These are phyloP conservation scores for Mallotus repandus DNA, from an alignment of 441 rosid species.

Conservation along the genomic window DNA sequence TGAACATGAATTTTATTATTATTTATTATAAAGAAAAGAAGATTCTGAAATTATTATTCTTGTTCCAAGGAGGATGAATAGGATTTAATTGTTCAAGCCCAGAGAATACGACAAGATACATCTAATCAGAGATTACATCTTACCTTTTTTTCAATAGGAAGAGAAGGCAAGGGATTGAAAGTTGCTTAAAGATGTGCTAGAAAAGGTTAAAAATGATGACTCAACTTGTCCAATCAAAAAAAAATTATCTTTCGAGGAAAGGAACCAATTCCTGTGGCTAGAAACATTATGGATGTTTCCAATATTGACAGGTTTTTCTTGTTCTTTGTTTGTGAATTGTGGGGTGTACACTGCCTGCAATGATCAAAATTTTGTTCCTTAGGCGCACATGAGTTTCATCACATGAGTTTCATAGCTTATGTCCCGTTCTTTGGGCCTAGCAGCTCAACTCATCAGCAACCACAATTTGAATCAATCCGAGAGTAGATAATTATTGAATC, in stretches of 20 bases:
- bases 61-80: background rate
- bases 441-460: background rate
- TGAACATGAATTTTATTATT: too few relatives aligned
- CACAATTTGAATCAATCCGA: background rate
- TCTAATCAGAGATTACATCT: conserved; percentile 1
- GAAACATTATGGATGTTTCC: conserved; percentile 7
- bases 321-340: background rate
- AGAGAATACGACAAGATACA: conserved; percentile 6
- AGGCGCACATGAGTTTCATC: conserved; percentile 18
- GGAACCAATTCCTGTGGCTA: background rate
- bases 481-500: too few relatives aligned
- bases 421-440: conserved; percentile 11
- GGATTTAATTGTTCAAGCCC: background rate
- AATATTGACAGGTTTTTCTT: background rate
- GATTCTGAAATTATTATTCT: background rate
- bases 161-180: background rate
- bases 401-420: conserved; percentile 9
- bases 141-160: background rate
- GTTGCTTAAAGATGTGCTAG: background rate
- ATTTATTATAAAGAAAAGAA: background rate
- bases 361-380: background rate
- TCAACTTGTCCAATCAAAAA: conserved; percentile 11
- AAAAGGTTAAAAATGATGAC: background rate
- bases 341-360: conserved; percentile 12
- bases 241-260: background rate